These are phyloP conservation scores for Viola pubescens DNA, from an alignment of 441 rosid species.

Conservation along the genomic window DNA sequence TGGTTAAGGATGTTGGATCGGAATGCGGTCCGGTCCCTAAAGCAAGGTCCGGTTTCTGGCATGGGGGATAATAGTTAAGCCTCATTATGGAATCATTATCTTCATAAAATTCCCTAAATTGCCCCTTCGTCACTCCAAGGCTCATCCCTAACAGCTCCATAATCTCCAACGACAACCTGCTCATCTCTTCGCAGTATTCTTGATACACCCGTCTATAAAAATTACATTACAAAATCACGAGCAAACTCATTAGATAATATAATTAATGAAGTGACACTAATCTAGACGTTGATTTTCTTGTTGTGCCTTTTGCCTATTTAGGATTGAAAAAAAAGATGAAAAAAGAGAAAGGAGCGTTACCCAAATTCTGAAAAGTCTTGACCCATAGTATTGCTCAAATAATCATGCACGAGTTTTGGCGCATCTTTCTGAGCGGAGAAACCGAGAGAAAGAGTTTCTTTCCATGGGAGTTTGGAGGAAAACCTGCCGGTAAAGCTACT, in stretches of 20 bases:
- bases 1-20: conserved; percentile 41
- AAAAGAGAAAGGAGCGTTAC: too few species aligned
- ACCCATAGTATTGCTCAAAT: conserved; percentile 13
- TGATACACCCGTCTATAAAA: conserved; percentile 27
- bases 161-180: conserved; percentile 19
- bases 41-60: conserved; percentile 26
- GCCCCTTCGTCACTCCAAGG: conserved; percentile 27
- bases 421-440: conserved; percentile 1
- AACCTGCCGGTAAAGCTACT: too few species aligned
- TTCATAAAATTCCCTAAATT: conserved; percentile 28
- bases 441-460: conserved; percentile 37
- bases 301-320: too few species aligned
- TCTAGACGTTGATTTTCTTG: too few species aligned
- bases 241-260: too few species aligned
- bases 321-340: too few species aligned
- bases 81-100: conserved; percentile 30
- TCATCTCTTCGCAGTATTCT: conserved; percentile 37
- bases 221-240: too few species aligned
- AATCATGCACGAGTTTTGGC: conserved; percentile 2
- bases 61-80: conserved; percentile 40
- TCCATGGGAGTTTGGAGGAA: conserved; percentile 39
- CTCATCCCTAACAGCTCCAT: conserved; percentile 39
- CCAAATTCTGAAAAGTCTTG: too few species aligned
- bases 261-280: too few species aligned
- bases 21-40: conserved; percentile 53